Percentiles rank a stretch among this genome's conserved stretches.
Conservation (phyloP, 2,329 filamentous ascomycete genomes). For the Scedosporium apiospermum region DNA sequence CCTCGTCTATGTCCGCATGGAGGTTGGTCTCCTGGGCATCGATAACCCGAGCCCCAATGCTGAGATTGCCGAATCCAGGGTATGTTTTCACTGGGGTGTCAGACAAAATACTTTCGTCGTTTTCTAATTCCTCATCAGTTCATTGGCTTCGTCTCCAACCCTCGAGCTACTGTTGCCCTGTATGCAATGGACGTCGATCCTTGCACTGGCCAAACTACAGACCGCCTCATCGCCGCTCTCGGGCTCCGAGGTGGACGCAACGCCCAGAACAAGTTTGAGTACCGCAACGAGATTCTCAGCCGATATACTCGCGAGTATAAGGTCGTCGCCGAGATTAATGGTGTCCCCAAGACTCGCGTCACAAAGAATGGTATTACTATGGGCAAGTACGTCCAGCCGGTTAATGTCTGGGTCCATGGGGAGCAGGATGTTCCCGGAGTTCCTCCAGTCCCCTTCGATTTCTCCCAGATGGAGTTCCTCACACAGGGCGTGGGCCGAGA, state of each 20-base stretch:
- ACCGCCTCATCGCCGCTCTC: slow-evolving; percentile 23
- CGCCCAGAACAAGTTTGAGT: slow-evolving; percentile 26
- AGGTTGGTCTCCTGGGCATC: slow-evolving; percentile 23
- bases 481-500: slow-evolving; percentile 24
- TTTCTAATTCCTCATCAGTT: slow-evolving; percentile 13
- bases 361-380: slow-evolving; percentile 25
- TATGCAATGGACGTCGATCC: slow-evolving; percentile 26
- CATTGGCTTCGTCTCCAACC: slow-evolving; percentile 24
- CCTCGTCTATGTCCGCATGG: slow-evolving; percentile 24
- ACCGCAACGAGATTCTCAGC: slow-evolving; percentile 21
- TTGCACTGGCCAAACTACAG: slow-evolving; percentile 23
- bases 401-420: slow-evolving; percentile 26
- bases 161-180: slow-evolving; percentile 20
- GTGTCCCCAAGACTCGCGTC: slow-evolving; percentile 17
- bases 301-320: slow-evolving; percentile 26
- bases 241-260: slow-evolving; percentile 20
- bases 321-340: slow-evolving; percentile 21
- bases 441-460: slow-evolving; percentile 23
- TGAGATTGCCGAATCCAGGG: slow-evolving; percentile 25
- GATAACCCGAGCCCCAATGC: slow-evolving; percentile 23
- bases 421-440: slow-evolving; percentile 25
- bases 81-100: slow-evolving; percentile 10
- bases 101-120: background rate
- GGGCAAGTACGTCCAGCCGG: slow-evolving; percentile 24
- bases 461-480: slow-evolving; percentile 24